A percentile compares a stretch with the other conserved stretches of the same genome.
Conservation (phyloP, 805 yeast species). For the Ogataea trehalophila region DNA sequence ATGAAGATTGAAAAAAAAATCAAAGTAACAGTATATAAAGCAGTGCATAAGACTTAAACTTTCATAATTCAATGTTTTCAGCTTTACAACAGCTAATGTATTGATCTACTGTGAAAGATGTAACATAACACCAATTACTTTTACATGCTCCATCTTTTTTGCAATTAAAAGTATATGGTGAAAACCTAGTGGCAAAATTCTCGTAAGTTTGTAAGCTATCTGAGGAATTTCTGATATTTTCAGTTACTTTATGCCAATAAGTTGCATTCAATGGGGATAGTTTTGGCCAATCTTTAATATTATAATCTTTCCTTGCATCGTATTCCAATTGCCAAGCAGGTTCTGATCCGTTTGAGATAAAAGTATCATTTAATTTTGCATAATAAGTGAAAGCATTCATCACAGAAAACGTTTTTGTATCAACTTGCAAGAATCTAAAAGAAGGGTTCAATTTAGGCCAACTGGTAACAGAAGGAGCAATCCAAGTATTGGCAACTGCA, state of each 20-base stretch:
- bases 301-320: constrained; percentile 57
- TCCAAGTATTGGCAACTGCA: constrained; percentile 56
- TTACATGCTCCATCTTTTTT: constrained; percentile 41
- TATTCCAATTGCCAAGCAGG: constrained; percentile 63
- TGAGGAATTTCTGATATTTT: constrained; percentile 37
- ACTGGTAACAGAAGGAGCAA: constrained; percentile 65
- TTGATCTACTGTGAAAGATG: constrained; percentile 34
- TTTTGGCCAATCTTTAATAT: constrained; percentile 50
- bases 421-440: constrained; percentile 70
- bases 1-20: no score
- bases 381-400: constrained; percentile 57
- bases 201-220: constrained; percentile 46
- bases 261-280: constrained; percentile 59
- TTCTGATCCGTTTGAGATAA: constrained; percentile 46
- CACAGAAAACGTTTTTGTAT: constrained; percentile 52
- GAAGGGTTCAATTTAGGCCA: constrained; percentile 56
- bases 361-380: constrained; percentile 56
- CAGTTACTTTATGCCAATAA: constrained; percentile 59
- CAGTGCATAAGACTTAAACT: no score
- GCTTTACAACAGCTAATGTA: constrained; percentile 20
- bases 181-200: constrained; percentile 45
- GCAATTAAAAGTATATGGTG: constrained; percentile 53
- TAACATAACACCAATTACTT: constrained; percentile 37
- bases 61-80: no score
- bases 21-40: no score